These are phyloP conservation scores for Dryas octopetala DNA, from an alignment of 306 rosid genomes.

Conservation along the genomic window DNA sequence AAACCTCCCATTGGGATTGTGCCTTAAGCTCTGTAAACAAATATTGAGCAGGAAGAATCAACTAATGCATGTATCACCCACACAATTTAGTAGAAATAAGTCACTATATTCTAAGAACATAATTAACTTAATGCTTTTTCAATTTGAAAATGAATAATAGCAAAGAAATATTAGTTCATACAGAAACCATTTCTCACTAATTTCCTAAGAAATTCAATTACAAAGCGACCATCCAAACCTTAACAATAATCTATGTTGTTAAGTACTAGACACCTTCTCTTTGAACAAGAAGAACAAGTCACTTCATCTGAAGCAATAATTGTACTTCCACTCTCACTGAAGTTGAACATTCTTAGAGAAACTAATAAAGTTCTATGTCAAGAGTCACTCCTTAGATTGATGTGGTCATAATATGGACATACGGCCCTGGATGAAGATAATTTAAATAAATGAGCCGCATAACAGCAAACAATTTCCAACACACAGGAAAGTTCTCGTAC, in stretches of 20 bases:
- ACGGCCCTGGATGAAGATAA: too few species aligned
- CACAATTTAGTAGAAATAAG: background rate
- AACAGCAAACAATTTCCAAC: background rate
- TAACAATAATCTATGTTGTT: background rate
- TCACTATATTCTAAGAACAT: background rate
- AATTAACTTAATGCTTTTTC: background rate
- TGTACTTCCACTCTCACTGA: background rate
- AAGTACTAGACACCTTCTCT: background rate
- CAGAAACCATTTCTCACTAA: background rate
- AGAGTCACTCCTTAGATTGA: too few species aligned
- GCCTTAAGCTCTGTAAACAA: constrained; percentile 74
- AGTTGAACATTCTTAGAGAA: too few species aligned
- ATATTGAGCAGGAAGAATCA: constrained; percentile 19
- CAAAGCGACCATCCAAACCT: background rate
- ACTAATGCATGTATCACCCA: constrained; percentile 20
- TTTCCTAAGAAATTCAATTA: background rate
- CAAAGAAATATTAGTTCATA: background rate
- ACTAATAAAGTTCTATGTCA: background rate
- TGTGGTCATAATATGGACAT: too few species aligned
- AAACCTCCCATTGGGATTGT: constrained; percentile 98
- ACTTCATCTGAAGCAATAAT: background rate
- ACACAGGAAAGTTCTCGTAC: background rate
- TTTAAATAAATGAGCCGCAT: background rate
- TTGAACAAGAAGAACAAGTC: background rate
- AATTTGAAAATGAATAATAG: background rate